Base-by-base conservation (phyloP, 2,329 filamentous ascomycete species). In the Aureobasidium sp. region DNA sequence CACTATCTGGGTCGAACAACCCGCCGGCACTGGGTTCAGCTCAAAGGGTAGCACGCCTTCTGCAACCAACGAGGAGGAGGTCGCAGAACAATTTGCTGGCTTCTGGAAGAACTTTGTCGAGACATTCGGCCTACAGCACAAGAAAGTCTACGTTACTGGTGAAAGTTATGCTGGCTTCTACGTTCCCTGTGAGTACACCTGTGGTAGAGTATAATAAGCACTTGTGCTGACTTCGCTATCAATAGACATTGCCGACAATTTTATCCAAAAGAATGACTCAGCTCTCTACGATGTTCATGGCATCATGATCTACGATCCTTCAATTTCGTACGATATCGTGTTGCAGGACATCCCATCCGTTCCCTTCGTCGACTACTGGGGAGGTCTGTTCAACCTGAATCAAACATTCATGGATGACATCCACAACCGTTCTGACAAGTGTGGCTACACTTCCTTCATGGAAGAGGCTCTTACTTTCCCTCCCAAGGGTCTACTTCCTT, bases 221-320 rank as follows among this genome's bases (percentile, higher is more conserved):
- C 6, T n/a, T n/a, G n/a, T 27, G 49, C 49, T 52, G 13, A 52
- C 13, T 52, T 29, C 5, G 21, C 11, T 11, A 16, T 9, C 1
- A 34, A 34, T 9, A 39, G 91, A 90, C 69, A 87, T 92, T 62
- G 83, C 87, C 1, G 83, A 86, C 67, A 85, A 84, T 32, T 89
- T 94, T 81, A 77, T 92, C 65, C 83, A 89, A 61, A 79, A 79
- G 54, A 83, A 89, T 7, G 81, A 91, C 72, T 82, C 77, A 5
- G 77, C 75, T 9, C 86, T 90, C 74, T 91, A 84, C 72, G 81
- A 91, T 69, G 72, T 91, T 6, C 78, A 83, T 34, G 86, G 84
- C 1, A 83, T 89, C 63, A 74, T 91, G 73, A 84, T 93, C 63
- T 90, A 91, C 68, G 88, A 92, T 66, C 88, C 89, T 0, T 78